Evolutionary conservation across 2,329 filamentous ascomycete species (phyloP), one percentile per base, ranked within the genome.

Genomic region (Xylaria polymorpha): DNA sequence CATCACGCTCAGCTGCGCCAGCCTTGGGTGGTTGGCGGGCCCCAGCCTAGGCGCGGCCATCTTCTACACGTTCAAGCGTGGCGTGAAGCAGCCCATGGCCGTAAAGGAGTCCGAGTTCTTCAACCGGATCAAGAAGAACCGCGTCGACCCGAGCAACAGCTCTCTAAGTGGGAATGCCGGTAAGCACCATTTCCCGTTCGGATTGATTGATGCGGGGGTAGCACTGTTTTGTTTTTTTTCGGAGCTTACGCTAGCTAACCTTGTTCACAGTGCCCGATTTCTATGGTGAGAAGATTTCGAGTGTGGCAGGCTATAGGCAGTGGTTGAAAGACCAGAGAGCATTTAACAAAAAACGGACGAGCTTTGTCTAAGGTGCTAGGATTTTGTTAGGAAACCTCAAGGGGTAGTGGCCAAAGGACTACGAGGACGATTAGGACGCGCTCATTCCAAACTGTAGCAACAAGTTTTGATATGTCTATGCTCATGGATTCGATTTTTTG

Each of bases 291-390:
- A 98, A 98, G 87, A 97, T 99, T 76, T 93, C 92, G 61, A 97
- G 94, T 76, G 94, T 98, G 25, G 87, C 90, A 63, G 94, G 93
- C 56, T 99, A 98, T 81, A 86, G 96, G 77, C 91, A 94, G 80
- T 99, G 96, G 96, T 83, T 99, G 77, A 98, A 97, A 86, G 96
- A 99, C 79, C 96, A 98, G 85, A 87, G 95, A 71, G 95, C 94
- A 10, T 99, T 97, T 84, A 97, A 97, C 84, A 94, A 94, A 85
- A 97, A 97, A 88, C 90, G 89, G 80, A 88, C 84, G 73, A 88
- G 83, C 76, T 89, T 90, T 80, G 81, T 90, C 72, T 91, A 80
- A 58, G 32, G 41, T 7, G 53, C 12, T 51, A 25, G 83, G 37
- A 39, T 64, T 7, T 66, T 14, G 39, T 41, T 22, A 29, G 15